phyloP scores from a whole-genome alignment of 192 early-diverging fungal genomes.

The Chytriomyces confervae region DNA sequence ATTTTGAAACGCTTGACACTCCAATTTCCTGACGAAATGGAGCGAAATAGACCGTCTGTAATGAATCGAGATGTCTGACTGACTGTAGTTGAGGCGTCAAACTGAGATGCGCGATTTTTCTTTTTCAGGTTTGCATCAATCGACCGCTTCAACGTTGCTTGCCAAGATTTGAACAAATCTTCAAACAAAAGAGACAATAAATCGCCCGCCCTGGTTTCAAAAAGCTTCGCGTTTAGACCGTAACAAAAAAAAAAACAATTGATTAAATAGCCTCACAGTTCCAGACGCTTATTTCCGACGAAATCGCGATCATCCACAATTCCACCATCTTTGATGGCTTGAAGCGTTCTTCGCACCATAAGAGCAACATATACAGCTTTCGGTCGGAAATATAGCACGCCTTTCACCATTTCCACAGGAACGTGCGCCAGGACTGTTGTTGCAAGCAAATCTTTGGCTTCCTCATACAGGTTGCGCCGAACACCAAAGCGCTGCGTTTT shows the following conservation, averaged over 20 bases:
- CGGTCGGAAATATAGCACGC: slow-evolving; percentile 81
- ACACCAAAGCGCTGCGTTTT: slow-evolving; percentile 38
- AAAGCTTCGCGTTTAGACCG: neutral
- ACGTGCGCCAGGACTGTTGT: slow-evolving; percentile 89
- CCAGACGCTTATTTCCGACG: slow-evolving; percentile 96
- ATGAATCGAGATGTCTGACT: slow-evolving; percentile 69
- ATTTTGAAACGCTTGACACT: slow-evolving; percentile 98
- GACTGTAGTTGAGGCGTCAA: slow-evolving; percentile 72
- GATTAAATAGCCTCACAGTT: slow-evolving; percentile 70
- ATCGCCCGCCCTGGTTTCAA: slow-evolving; percentile 79
- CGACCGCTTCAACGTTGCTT: slow-evolving; percentile 82
- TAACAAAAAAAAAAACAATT: slow-evolving; percentile 1
- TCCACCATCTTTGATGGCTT: slow-evolving; percentile 79
- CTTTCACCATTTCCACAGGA: slow-evolving; percentile 69
- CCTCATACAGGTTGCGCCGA: slow-evolving; percentile 65
- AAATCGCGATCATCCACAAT: slow-evolving; percentile 97
- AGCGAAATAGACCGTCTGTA: slow-evolving; percentile 87
- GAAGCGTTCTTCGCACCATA: slow-evolving; percentile 91
- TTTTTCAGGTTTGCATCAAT: slow-evolving; percentile 92
- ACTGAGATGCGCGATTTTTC: slow-evolving; percentile 82
- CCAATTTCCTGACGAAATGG: slow-evolving; percentile 99
- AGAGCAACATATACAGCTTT: slow-evolving; percentile 93
- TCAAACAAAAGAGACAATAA: slow-evolving; percentile 93
- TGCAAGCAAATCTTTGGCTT: slow-evolving; percentile 85
- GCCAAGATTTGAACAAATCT: slow-evolving; percentile 96